Evolutionary conservation across 2,329 filamentous ascomycete species (phyloP).

Genomic region (Alternaria tenuissima): DNA sequence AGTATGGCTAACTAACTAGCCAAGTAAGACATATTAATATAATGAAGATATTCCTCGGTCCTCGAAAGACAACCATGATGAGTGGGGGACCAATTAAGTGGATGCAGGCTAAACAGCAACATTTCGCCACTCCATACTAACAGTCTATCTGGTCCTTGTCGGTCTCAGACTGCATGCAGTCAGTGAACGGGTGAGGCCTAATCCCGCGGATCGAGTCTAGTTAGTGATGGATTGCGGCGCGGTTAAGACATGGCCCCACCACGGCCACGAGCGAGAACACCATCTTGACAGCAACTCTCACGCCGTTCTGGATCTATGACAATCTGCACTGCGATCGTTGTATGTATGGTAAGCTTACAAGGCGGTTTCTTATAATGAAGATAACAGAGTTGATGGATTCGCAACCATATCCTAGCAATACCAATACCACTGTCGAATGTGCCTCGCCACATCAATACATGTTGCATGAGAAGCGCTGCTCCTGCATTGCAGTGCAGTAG

Average conservation of each 20-base stretch:
- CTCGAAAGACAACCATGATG: neutral
- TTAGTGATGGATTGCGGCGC: conserved; percentile 1
- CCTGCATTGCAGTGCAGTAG: neutral
- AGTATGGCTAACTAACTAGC: neutral
- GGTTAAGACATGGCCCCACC: conserved; percentile 3
- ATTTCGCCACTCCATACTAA: neutral
- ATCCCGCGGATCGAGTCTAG: neutral
- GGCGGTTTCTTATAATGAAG: accelerated
- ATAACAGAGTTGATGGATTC: neutral
- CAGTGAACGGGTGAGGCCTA: neutral
- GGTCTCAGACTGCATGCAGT: neutral
- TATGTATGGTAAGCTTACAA: accelerated
- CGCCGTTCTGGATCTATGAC: neutral
- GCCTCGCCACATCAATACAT: neutral
- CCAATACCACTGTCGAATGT: neutral
- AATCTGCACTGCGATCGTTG: neutral
- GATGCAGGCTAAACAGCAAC: neutral
- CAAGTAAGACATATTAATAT: neutral
- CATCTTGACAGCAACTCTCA: neutral
- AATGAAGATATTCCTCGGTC: neutral
- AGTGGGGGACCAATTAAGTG: neutral
- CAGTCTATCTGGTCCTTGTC: neutral
- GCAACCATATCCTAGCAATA: neutral
- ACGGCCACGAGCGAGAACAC: neutral
- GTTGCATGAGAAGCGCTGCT: neutral